Base-by-base conservation (phyloP, 2,329 filamentous ascomycete species). In the Calonectria hawksworthii region DNA sequence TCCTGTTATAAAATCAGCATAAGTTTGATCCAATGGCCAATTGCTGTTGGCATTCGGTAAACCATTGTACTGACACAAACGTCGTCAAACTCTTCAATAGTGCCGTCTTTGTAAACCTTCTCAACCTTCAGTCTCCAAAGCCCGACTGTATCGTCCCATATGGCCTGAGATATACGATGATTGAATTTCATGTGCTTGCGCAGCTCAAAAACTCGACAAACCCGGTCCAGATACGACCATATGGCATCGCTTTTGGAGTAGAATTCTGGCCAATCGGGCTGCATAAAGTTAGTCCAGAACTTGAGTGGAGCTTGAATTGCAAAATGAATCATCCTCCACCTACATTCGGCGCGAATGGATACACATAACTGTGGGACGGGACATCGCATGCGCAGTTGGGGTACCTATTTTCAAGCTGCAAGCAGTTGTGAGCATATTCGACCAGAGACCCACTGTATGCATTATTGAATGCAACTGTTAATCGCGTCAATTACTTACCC, bases 141-240 rank as follows among this genome's bases (percentile, higher is more conserved):
- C n/a, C 56, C 56, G 7, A 16, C 34, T 18, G 36, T 10, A 8
- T 61, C 56, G 11, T 61, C 56, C 56, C 56, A 61, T 11, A 38
- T 3, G 8, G 56, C 56, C 28, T 61, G 56, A 23, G 56, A 61
- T 34, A 61, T n/a, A 13, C 56, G 56, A 6, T 61, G 34, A 41
- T 61, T 61, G 34, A 61, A 61, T 16, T 61, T 61, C 56, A 61
- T 61, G 28, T 61, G 41, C 36, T 61, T 61, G 11, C 56, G 56
- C 5, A 61, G 23, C 14, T 41, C 56, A 28, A 61, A 61, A 8
- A 61, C 56, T 9, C 34, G 56, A 16, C 56, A 61, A 2, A 61
- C 56, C 4, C 56, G 32, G 23, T 61, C 56, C 9, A 61, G 56
- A 26, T 61, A 61, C 10, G 56, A 61, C 56, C 56, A 61, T 7